phyloP scores from a whole-genome alignment of 1,139 yeast genomes.

The Candida neerlandica region DNA sequence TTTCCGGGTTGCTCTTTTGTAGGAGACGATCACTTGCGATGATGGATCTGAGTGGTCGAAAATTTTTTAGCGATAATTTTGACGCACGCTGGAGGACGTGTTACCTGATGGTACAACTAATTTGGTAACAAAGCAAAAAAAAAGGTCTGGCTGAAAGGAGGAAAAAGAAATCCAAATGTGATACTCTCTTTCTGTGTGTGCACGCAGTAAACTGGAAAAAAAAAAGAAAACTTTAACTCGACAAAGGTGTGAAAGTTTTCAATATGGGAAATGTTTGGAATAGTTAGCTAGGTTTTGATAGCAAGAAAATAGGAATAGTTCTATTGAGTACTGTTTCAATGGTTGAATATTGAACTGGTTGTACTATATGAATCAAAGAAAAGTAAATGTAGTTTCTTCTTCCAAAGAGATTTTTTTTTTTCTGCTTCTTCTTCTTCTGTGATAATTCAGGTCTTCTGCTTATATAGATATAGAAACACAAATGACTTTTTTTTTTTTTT shows the following conservation, averaged over 20 bases:
- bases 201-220: neutral
- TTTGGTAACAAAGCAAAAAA: neutral
- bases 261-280: neutral
- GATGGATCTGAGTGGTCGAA: neutral
- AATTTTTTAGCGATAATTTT: neutral
- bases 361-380: neutral
- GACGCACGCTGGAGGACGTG: neutral
- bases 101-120: constrained; percentile 1
- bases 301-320: neutral
- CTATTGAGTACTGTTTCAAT: neutral
- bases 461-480: neutral
- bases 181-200: neutral
- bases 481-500: neutral
- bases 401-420: neutral
- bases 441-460: neutral
- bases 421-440: neutral
- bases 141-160: neutral
- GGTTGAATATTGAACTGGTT: constrained; percentile 1
- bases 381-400: neutral
- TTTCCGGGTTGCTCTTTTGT: neutral
- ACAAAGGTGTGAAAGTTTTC: neutral
- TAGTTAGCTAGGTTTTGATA: neutral
- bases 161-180: neutral
- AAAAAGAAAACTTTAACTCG: neutral
- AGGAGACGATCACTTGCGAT: neutral